Evolutionary conservation across 768 basidiomycete species (phyloP).

Genomic region (Paxillus rubicundulus): DNA sequence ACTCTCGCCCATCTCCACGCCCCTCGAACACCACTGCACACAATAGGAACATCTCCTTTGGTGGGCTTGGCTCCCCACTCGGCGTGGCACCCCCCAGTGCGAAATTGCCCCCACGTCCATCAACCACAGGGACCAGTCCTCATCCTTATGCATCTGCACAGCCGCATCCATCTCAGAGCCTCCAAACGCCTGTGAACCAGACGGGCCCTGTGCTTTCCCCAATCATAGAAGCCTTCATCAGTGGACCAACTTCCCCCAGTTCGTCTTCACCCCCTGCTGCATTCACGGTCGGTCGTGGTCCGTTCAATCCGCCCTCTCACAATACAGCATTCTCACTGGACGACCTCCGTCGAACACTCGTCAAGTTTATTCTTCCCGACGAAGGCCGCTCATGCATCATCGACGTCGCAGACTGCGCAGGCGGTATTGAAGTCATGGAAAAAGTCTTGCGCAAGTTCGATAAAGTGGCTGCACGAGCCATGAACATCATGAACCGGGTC

Average conservation of each 20-base stretch:
- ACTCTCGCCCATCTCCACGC: constrained; percentile 30
- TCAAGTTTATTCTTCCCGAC: constrained; percentile 86
- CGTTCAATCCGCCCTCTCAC: constrained; percentile 49
- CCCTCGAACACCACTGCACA: constrained; percentile 48
- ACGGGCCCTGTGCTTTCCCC: constrained; percentile 58
- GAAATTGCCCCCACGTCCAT: constrained; percentile 46
- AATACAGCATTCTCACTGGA: constrained; percentile 56
- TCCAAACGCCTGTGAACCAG: constrained; percentile 34
- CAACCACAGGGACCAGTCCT: constrained; percentile 39
- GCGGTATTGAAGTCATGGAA: constrained; percentile 84
- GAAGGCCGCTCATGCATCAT: constrained; percentile 76
- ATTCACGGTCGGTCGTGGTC: constrained; percentile 59
- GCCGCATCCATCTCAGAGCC: constrained; percentile 40
- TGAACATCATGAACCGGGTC: constrained; percentile 49
- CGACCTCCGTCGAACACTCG: constrained; percentile 76
- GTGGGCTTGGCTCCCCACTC: constrained; percentile 43
- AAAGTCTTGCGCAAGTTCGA: constrained; percentile 89
- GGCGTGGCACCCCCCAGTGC: constrained; percentile 32
- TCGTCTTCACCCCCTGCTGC: constrained; percentile 46
- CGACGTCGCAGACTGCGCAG: constrained; percentile 75
- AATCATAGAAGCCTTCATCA: constrained; percentile 62
- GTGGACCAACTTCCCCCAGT: constrained; percentile 21
- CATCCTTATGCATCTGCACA: constrained; percentile 66
- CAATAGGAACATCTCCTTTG: constrained; percentile 49
- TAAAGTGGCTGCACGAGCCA: constrained; percentile 47